Conservation (phyloP, 2,329 filamentous ascomycete species). For the Arthrobotrys pseudoclavata region DNA sequence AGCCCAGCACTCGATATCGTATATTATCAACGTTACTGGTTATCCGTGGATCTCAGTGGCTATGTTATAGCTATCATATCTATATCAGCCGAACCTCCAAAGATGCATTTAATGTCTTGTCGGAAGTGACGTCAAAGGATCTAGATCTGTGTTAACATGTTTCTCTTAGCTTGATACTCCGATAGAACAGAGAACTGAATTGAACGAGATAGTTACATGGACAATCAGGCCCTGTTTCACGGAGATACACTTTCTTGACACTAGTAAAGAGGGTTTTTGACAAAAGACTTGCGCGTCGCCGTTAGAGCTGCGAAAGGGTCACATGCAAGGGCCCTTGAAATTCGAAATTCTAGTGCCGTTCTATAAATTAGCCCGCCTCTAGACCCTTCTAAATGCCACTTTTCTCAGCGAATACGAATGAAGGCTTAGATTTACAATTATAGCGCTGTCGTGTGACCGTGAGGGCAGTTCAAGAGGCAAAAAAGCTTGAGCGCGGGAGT, state of each 20-base stretch:
- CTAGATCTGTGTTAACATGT: not conserved
- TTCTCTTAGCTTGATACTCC: not conserved
- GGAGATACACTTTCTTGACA: not conserved
- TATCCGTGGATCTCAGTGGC: too few species aligned
- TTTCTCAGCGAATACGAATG: constrained; percentile 5
- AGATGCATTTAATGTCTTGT: too few species aligned
- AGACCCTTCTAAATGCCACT: too few species aligned
- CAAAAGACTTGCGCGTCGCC: constrained; percentile 14
- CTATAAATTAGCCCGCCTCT: too few species aligned
- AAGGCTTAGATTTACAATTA: constrained; percentile 22
- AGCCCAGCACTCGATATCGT: too few species aligned
- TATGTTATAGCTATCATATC: too few species aligned
- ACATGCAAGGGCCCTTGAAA: constrained; percentile 36
- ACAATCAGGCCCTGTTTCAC: not conserved
- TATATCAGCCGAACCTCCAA: too few species aligned
- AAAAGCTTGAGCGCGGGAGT: too few species aligned
- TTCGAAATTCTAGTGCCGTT: not conserved
- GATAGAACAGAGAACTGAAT: not conserved
- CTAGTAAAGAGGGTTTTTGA: not conserved
- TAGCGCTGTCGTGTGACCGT: constrained; percentile 28
- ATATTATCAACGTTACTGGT: too few species aligned
- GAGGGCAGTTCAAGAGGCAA: too few species aligned
- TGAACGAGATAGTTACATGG: not conserved
- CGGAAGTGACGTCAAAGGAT: not conserved
- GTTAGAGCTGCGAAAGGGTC: constrained; percentile 28